Evolutionary conservation across 129 eudicot species (phyloP).

Genomic region (Artemisia argyi): DNA sequence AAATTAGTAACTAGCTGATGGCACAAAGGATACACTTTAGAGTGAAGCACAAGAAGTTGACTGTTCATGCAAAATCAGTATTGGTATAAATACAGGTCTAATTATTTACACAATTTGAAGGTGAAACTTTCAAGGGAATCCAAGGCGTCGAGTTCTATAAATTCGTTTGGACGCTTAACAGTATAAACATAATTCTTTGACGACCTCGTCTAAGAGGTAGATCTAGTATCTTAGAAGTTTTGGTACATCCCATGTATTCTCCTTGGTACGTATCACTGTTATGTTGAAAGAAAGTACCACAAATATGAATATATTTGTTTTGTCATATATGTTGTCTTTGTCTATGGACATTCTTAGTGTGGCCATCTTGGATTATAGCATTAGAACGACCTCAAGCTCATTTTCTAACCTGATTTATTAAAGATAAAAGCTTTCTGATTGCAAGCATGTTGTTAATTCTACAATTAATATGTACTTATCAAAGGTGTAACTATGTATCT

Average conservation of each 20-base stretch:
- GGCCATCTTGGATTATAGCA: not conserved
- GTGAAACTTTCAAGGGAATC: not conserved
- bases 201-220: conserved; percentile 9
- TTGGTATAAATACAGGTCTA: conserved; percentile 21
- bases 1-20: not conserved
- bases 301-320: conserved; percentile 1
- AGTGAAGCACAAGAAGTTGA: conserved; percentile 3
- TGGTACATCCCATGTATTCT: conserved; percentile 8
- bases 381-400: too few relatives aligned
- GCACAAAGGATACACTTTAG: not conserved
- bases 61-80: not conserved
- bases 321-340: not conserved
- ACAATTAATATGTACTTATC: too few relatives aligned
- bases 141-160: not conserved
- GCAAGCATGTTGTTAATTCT: too few relatives aligned
- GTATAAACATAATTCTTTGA: not conserved
- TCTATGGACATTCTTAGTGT: not conserved
- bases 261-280: not conserved
- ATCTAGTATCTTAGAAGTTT: not conserved
- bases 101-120: not conserved
- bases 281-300: not conserved
- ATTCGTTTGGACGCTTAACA: not conserved
- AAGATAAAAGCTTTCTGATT: too few relatives aligned
- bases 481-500: too few relatives aligned
- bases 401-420: not conserved